Base-by-base conservation (phyloP, 345 rosid species). In the Aegle marmelos region DNA sequence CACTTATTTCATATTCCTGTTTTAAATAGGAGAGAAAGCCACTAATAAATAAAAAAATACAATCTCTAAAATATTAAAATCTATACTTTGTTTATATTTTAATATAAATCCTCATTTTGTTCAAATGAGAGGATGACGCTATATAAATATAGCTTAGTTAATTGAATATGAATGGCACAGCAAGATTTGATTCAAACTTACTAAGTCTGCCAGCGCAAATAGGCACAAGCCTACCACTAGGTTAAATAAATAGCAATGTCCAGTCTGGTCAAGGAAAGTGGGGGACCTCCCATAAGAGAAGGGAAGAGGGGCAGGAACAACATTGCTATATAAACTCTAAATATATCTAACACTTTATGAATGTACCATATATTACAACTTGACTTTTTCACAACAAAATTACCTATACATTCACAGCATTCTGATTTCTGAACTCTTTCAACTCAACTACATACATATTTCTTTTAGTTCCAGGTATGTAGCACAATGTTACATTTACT, bases 401-500 rank as follows among this genome's bases (percentile, higher is more conserved):
- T 50, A n/a, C 59, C 54, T 64, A 62, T 70, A 79, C 65, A 72
- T 25, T 56, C 0, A 2, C 0, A 2, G 22, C 53, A 33, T 39
- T 41, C 48, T 41, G 48, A 45, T 45, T 25, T 72, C 24, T 30
- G 36, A 70, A 50, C 54, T 28, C 37, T 58, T 60, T 27, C 33
- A 28, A 22, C 57, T 73, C 56, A 33, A 37, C 58, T 21, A 61
- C 36, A 19, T 39, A 72, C 33, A 41, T 28, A 17, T 64, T 41
- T 61, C 10, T 9, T 39, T 27, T 25, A 39, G 57, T 27, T 45
- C 33, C 31, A 60, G 57, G 53, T 41, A 37, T 36, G 67, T 71
- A 62, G 74, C 41, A 60, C 61, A 27, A 41, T 59, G 69, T 61
- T 53, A 50, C 73, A 74, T 62, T 65, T 59, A 65, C 71, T 63